Evolutionary conservation across 2,329 filamentous ascomycete genomes (phyloP).

Genomic region (Fusarium caatingaense): DNA sequence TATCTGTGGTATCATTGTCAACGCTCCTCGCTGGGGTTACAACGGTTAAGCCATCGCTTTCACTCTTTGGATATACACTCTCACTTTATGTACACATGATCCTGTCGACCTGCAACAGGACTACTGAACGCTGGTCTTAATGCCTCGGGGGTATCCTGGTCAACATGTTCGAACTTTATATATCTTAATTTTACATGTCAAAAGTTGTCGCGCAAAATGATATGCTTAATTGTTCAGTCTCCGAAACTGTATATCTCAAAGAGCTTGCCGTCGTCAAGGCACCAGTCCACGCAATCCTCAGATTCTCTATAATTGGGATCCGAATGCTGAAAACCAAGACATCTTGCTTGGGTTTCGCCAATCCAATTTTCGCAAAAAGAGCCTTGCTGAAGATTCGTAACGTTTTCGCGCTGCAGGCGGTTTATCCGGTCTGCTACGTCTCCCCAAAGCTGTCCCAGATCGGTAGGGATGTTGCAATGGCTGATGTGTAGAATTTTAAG

Average conservation of each 20-base stretch:
- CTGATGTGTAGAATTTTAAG: fast-evolving
- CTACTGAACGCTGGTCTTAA: not conserved
- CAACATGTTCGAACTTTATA: not conserved
- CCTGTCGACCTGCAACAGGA: not conserved
- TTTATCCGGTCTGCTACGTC: not conserved
- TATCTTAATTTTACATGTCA: not conserved
- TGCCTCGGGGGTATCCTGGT: not conserved
- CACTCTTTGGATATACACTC: not conserved
- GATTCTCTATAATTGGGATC: too few species aligned
- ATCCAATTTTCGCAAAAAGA: too few species aligned
- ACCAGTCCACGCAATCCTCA: too few species aligned
- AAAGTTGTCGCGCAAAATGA: fast-evolving
- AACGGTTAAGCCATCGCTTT: not conserved
- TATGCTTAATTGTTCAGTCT: too few species aligned
- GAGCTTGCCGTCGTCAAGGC: too few species aligned
- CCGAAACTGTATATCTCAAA: too few species aligned
- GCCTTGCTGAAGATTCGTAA: not conserved
- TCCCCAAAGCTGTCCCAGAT: not conserved
- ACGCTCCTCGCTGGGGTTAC: constrained; percentile 65
- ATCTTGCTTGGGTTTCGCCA: too few species aligned
- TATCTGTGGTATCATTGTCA: constrained; percentile 71
- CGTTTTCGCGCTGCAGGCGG: fast-evolving
- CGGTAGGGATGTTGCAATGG: not conserved
- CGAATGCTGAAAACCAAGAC: too few species aligned
- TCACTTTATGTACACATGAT: not conserved